These are phyloP conservation scores for Suhomyces tanzawaensis DNA, from an alignment of 805 yeast genomes.

Conservation along the genomic window DNA sequence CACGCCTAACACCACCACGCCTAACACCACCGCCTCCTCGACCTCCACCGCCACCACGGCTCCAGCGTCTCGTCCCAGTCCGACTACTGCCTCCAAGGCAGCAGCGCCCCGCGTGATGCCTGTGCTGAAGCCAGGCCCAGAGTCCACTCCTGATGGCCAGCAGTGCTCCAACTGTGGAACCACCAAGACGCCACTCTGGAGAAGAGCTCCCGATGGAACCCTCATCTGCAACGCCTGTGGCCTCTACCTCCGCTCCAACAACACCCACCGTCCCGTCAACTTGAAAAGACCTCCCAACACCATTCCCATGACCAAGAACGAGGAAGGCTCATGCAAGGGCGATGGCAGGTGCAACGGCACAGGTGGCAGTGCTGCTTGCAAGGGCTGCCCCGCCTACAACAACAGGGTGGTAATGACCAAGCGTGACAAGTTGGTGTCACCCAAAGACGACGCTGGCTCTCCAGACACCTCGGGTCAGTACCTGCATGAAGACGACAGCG, in stretches of 20 bases:
- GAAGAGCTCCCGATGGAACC: conserved; percentile 56
- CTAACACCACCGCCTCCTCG: neutral
- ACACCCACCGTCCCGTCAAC: conserved; percentile 63
- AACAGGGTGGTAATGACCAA: conserved; percentile 55
- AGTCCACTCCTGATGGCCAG: conserved; percentile 31
- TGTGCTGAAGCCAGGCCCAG: neutral
- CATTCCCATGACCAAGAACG: conserved; percentile 38
- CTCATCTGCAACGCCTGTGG: conserved; percentile 62
- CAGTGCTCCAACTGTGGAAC: conserved; percentile 56
- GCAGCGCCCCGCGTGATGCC: neutral
- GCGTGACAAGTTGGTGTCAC: conserved; percentile 6
- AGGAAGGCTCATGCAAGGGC: conserved; percentile 64
- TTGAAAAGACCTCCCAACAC: conserved; percentile 57
- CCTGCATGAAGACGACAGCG: conserved; percentile 2
- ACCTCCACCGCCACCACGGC: neutral
- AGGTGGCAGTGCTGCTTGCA: conserved; percentile 78
- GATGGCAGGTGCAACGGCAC: conserved; percentile 85
- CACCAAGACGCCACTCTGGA: conserved; percentile 57
- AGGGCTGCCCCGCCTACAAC: conserved; percentile 81
- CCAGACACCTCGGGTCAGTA: conserved; percentile 1
- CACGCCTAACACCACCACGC: neutral
- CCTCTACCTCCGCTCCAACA: conserved; percentile 55
- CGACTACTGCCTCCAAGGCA: neutral
- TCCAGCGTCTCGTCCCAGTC: neutral
- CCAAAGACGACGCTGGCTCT: neutral